Conservation (phyloP, 192 early-diverging fungal genomes). For the Gryganskiella cystojenkinii region DNA sequence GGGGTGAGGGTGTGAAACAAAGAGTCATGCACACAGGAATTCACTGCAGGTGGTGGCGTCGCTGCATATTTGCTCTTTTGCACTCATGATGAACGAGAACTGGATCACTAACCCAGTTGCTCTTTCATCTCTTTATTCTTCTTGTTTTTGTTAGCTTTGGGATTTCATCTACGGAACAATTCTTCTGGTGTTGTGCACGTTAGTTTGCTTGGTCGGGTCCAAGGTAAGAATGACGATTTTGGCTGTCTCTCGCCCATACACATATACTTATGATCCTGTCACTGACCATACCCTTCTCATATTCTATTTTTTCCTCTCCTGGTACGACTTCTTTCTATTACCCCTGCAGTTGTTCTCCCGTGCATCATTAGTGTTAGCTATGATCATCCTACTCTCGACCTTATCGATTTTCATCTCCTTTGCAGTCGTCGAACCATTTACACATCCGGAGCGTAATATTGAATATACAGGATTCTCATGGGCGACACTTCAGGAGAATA, state of each 20-base stretch:
- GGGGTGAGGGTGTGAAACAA: too few species aligned
- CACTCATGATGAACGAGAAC: background rate
- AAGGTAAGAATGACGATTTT: constrained; percentile 46
- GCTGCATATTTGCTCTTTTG: background rate
- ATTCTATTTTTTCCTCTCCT: background rate
- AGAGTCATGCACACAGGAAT: background rate
- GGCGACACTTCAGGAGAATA: constrained; percentile 68
- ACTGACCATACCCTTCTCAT: background rate
- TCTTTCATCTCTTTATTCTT: background rate
- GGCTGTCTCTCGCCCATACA: background rate
- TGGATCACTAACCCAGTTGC: background rate
- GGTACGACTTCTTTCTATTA: background rate
- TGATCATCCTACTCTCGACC: constrained; percentile 66
- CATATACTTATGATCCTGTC: background rate
- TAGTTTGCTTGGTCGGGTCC: constrained; percentile 68
- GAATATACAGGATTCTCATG: constrained; percentile 70
- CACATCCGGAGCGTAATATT: constrained; percentile 59
- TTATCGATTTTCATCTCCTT: constrained; percentile 68
- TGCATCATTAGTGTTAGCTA: constrained; percentile 64
- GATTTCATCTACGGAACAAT: constrained; percentile 66
- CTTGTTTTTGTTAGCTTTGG: constrained; percentile 46
- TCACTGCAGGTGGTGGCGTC: background rate
- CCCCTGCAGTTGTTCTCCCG: constrained; percentile 61
- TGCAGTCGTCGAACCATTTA: constrained; percentile 64
- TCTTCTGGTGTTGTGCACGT: constrained; percentile 62